Evolutionary conservation across 2,329 filamentous ascomycete species (phyloP).

Genomic region (Ceratocystiopsis minuta): DNA sequence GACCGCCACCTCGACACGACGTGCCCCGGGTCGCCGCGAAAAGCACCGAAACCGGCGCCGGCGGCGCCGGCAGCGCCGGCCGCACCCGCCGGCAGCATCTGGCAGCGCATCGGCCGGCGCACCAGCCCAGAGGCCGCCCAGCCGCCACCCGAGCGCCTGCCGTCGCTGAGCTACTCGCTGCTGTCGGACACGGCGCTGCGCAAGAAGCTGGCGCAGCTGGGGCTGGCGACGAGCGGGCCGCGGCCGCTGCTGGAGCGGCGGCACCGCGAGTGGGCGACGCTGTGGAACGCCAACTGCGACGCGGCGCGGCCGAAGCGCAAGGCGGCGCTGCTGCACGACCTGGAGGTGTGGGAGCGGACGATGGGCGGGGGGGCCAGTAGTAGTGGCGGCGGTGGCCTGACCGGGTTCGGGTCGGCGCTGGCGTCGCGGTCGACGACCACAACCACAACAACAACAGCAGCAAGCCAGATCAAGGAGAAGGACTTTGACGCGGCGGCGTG

Average conservation of each 20-base stretch:
- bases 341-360: constrained; percentile 75
- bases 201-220: constrained; percentile 67
- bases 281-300: constrained; percentile 97
- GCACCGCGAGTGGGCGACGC: constrained; percentile 82
- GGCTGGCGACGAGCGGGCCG: constrained; percentile 52
- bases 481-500: constrained; percentile 72
- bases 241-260: constrained; percentile 56
- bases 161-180: constrained; percentile 70
- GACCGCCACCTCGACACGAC: constrained; percentile 65
- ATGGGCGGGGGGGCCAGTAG: constrained; percentile 38
- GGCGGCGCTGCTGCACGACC: constrained; percentile 53
- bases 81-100: neutral
- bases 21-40: constrained; percentile 20
- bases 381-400: neutral
- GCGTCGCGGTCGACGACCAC: neutral
- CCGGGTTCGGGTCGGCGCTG: neutral
- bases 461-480: constrained; percentile 56
- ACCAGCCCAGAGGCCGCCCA: neutral
- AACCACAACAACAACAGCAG: constrained; percentile 4
- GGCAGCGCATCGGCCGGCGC: neutral
- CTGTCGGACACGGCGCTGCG: constrained; percentile 62
- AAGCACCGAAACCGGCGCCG: neutral
- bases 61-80: neutral
- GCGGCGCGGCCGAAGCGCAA: constrained; percentile 54
- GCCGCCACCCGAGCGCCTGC: constrained; percentile 41